Percentiles rank a stretch among this genome's conserved stretches.
Evolutionary conservation across 169 alveolate genomes (phyloP).

Genomic region (Plasmodium vivax): DNA sequence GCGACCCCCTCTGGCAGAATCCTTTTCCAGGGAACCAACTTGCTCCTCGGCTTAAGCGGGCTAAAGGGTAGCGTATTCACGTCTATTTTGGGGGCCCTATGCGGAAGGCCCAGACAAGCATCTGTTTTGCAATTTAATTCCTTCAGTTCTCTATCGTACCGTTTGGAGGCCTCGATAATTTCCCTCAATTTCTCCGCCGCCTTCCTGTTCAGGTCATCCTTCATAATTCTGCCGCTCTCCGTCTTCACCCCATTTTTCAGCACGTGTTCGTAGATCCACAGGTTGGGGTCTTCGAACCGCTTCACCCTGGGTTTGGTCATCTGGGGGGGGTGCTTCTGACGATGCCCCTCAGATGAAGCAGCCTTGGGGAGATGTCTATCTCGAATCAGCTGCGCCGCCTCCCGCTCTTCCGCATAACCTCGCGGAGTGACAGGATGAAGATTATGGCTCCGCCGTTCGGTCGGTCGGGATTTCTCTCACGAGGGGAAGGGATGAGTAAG

Average conservation of each 20-base stretch:
- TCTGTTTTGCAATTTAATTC: constrained; percentile 3
- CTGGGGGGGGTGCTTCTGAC: background rate
- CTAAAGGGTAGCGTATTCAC: background rate
- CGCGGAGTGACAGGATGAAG: background rate
- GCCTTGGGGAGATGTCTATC: background rate
- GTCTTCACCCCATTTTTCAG: background rate
- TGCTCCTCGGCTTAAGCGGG: constrained; percentile 13
- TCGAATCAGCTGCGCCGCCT: background rate
- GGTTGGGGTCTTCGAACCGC: constrained; percentile 59
- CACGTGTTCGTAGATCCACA: constrained; percentile 68
- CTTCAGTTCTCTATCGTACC: constrained; percentile 50
- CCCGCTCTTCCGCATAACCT: background rate
- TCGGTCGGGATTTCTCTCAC: background rate
- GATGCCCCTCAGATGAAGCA: background rate
- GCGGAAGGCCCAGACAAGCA: background rate
- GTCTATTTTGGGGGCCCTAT: constrained; percentile 19
- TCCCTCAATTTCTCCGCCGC: constrained; percentile 39
- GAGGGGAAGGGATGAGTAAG: background rate
- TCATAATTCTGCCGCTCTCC: background rate
- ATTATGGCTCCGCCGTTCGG: background rate
- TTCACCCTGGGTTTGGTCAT: constrained; percentile 37
- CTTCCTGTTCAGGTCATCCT: background rate
- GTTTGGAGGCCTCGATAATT: constrained; percentile 49
- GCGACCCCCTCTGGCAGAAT: background rate
- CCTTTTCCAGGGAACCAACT: background rate